Conservation (phyloP, 2,329 filamentous ascomycete species). For the Plectosphaerella cucumerina region DNA sequence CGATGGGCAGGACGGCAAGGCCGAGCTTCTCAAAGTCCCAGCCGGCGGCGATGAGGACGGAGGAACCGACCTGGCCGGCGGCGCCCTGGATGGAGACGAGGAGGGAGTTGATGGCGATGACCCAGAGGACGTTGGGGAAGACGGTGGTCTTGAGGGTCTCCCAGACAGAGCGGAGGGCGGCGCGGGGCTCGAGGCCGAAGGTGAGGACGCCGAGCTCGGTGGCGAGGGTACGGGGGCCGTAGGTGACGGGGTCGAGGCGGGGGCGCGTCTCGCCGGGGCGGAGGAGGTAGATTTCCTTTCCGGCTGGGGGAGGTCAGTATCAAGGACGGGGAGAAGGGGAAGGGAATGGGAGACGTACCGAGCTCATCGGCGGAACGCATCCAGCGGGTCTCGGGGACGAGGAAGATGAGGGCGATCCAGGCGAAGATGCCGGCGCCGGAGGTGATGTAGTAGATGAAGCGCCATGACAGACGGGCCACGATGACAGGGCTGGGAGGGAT, state of each 20-base stretch:
- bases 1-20: slow-evolving; percentile 14
- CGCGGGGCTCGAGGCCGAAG: slow-evolving; percentile 21
- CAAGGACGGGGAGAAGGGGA: background rate
- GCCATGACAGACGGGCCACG: slow-evolving; percentile 25
- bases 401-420: slow-evolving; percentile 26
- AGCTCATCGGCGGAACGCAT: slow-evolving; percentile 24
- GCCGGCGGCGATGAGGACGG: slow-evolving; percentile 15
- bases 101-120: slow-evolving; percentile 23
- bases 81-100: slow-evolving; percentile 25
- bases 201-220: slow-evolving; percentile 28
- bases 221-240: slow-evolving; percentile 20
- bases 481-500: slow-evolving; percentile 17
- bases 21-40: slow-evolving; percentile 25
- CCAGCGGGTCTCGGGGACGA: slow-evolving; percentile 32
- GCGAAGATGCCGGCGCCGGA: slow-evolving; percentile 23
- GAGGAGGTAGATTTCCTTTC: slow-evolving; percentile 13
- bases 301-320: slow-evolving; percentile 4
- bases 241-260: slow-evolving; percentile 9
- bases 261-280: slow-evolving; percentile 12
- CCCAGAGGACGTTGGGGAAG: slow-evolving; percentile 30
- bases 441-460: slow-evolving; percentile 29
- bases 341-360: slow-evolving; percentile 9
- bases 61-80: slow-evolving; percentile 18
- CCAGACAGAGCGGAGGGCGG: slow-evolving; percentile 15
- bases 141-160: slow-evolving; percentile 26